A percentile compares a stretch with the other conserved stretches of the same genome.
These are phyloP conservation scores for Raphidocelis subcapitata DNA, from an alignment of 139 green algal species.

Conservation along the genomic window DNA sequence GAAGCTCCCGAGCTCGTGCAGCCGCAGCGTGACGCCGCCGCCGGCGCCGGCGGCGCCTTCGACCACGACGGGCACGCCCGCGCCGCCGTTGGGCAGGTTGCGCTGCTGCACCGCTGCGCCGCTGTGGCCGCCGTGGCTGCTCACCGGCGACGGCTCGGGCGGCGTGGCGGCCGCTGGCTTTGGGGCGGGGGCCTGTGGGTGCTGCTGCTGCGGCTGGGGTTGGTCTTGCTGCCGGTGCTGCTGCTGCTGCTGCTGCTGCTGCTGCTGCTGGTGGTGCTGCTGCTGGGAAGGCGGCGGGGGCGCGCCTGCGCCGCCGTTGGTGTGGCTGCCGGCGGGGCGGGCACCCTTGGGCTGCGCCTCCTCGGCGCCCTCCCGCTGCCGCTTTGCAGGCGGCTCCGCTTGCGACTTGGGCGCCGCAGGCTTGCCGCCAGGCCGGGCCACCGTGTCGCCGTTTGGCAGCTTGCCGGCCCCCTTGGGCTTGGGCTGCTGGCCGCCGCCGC, in stretches of 20 bases:
- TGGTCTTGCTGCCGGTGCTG: not conserved
- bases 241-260: slow-evolving; percentile 10
- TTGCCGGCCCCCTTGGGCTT: too few relatives aligned
- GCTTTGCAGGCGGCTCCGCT: too few relatives aligned
- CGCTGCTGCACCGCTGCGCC: not conserved
- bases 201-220: slow-evolving; percentile 15
- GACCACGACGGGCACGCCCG: not conserved
- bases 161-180: not conserved
- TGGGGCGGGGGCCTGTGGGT: not conserved
- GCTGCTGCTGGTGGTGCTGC: slow-evolving; percentile 1
- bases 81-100: not conserved
- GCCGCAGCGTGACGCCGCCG: not conserved
- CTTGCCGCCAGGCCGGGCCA: too few relatives aligned
- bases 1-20: slow-evolving; percentile 9
- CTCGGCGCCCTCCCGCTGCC: not conserved
- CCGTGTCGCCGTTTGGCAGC: too few relatives aligned
- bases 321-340: too few relatives aligned
- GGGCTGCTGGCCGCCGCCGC: too few relatives aligned
- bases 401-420: too few relatives aligned
- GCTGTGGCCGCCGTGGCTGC: not conserved
- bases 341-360: too few relatives aligned
- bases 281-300: not conserved
- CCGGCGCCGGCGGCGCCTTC: slow-evolving; percentile 3
- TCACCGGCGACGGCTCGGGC: not conserved
- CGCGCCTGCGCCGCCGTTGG: not conserved